Evolutionary conservation across 1,284 basidiomycete species (phyloP).

Genomic region (Coniferiporia weirii): DNA sequence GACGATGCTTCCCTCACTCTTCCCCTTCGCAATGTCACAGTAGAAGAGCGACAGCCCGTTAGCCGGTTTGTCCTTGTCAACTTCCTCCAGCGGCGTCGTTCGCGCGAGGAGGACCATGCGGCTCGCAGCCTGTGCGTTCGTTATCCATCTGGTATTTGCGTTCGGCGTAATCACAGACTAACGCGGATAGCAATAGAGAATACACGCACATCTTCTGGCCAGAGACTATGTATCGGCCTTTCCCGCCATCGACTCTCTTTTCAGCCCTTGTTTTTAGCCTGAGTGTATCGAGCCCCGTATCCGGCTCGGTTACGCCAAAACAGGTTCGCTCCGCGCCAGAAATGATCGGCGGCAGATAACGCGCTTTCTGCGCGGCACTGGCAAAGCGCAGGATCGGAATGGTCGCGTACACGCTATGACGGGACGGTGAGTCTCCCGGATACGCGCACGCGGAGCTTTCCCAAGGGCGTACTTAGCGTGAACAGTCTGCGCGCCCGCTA

Average conservation of each 20-base stretch:
- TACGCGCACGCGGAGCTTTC: not conserved
- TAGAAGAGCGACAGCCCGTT: conserved; percentile 25
- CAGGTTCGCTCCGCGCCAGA: conserved; percentile 30
- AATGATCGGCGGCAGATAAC: conserved; percentile 30
- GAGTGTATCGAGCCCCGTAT: conserved; percentile 28
- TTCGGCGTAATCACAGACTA: not conserved
- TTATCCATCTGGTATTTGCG: conserved; percentile 13
- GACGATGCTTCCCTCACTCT: conserved; percentile 25
- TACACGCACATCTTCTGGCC: conserved; percentile 25
- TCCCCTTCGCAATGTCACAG: conserved; percentile 21
- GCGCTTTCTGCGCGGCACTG: conserved; percentile 22
- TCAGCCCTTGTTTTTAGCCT: conserved; percentile 28
- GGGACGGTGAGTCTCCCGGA: not conserved
- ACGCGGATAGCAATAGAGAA: conserved; percentile 21
- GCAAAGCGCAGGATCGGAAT: conserved; percentile 19
- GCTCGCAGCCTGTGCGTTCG: conserved; percentile 27
- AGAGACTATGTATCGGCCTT: conserved; percentile 24
- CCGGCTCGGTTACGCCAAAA: conserved; percentile 34
- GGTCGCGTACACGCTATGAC: conserved; percentile 22
- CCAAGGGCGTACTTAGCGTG: conserved; percentile 22
- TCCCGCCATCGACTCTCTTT: conserved; percentile 8
- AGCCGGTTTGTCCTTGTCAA: conserved; percentile 16
- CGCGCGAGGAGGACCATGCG: conserved; percentile 30
- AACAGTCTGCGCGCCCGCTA: conserved; percentile 25
- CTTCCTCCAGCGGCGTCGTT: conserved; percentile 25